Percentiles rank a stretch among this genome's conserved stretches.
phyloP scores from a whole-genome alignment of 2,329 filamentous ascomycete genomes.

The Epichloe scottii region DNA sequence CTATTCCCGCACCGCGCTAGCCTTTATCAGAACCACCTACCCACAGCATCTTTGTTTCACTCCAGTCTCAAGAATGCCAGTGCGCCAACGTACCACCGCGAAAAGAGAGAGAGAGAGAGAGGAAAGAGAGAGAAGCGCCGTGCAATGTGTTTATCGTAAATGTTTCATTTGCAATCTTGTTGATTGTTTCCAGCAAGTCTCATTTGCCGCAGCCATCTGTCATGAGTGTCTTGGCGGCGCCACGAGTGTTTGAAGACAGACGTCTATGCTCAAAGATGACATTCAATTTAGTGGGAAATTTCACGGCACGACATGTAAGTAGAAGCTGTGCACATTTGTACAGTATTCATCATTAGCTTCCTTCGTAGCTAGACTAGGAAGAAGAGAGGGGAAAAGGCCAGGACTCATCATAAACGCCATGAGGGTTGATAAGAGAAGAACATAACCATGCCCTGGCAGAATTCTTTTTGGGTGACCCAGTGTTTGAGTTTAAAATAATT shows the following conservation, averaged over 20 bases:
- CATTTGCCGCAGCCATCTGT: too few species aligned
- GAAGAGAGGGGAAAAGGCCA: neutral
- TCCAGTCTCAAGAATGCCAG: conserved; percentile 1
- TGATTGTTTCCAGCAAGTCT: too few species aligned
- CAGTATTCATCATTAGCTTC: conserved; percentile 2
- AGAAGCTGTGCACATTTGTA: neutral
- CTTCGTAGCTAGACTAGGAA: neutral
- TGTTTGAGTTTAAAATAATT: neutral
- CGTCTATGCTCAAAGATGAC: too few species aligned
- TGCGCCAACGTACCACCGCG: neutral
- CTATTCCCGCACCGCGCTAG: neutral
- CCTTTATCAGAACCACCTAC: neutral
- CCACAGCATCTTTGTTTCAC: conserved; percentile 1
- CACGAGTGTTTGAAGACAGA: too few species aligned
- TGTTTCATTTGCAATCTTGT: too few species aligned
- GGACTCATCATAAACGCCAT: neutral
- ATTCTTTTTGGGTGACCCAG: neutral
- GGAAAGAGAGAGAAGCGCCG: too few species aligned
- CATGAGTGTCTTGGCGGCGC: too few species aligned
- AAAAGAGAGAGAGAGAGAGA: too few species aligned
- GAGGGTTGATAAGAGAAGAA: neutral
- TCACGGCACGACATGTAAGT: neutral
- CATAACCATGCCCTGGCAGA: neutral
- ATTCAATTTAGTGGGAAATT: too few species aligned
- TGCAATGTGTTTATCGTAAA: too few species aligned